phyloP scores from a whole-genome alignment of 1,139 yeast species.

The Pichia sp. region DNA sequence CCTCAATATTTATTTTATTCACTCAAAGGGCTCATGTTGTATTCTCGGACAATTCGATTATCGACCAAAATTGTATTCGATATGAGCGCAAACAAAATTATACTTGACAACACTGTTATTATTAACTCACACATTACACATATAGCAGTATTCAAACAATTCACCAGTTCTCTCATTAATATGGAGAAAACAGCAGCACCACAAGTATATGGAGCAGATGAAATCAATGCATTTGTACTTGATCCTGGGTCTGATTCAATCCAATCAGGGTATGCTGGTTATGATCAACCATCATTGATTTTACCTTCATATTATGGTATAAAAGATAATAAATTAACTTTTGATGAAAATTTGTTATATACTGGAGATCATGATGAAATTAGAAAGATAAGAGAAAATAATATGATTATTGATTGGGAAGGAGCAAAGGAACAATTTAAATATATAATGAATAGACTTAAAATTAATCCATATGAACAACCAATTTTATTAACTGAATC shows the following conservation, averaged over 20 bases:
- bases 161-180: neutral
- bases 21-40: too few relatives aligned
- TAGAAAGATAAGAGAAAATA: constrained; percentile 53
- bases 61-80: too few relatives aligned
- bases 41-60: too few relatives aligned
- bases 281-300: constrained; percentile 76
- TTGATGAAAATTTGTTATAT: constrained; percentile 53
- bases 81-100: too few relatives aligned
- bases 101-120: too few relatives aligned
- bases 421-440: constrained; percentile 62
- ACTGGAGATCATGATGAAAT: constrained; percentile 47
- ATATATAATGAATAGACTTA: constrained; percentile 45
- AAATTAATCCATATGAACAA: constrained; percentile 55
- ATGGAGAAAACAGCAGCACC: constrained; percentile 27
- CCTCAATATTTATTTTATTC: too few relatives aligned
- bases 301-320: constrained; percentile 56
- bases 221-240: constrained; percentile 81
- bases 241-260: constrained; percentile 87
- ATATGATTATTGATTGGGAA: constrained; percentile 66
- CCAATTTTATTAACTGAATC: constrained; percentile 81
- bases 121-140: too few relatives aligned
- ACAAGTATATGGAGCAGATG: constrained; percentile 65
- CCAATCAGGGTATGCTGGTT: constrained; percentile 89
- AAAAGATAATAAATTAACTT: constrained; percentile 20
- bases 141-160: too few relatives aligned